Evolutionary conservation across 2,329 filamentous ascomycete genomes (phyloP), one percentile per base, ranked within the genome.

Genomic region (Capronia americana): DNA sequence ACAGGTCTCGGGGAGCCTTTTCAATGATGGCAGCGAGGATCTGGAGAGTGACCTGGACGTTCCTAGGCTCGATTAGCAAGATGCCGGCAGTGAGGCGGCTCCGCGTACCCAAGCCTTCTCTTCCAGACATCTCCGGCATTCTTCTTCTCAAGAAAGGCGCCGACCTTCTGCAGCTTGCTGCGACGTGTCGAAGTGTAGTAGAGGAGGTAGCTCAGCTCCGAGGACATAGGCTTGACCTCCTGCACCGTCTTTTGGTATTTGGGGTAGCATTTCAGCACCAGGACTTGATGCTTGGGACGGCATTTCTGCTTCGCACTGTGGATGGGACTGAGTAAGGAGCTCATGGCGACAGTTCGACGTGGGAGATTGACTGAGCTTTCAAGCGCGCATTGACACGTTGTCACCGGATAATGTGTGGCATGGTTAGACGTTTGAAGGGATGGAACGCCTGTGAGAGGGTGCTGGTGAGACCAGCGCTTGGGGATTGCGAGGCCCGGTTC

Each of bases 221-320:
- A 96, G 72, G 92, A 92, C 80, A 98, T 98, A 53, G 95, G 93
- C 81, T 94, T 96, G 76, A 97, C 92, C 75, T 97, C 92, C 77
- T 93, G 90, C 69, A 92, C 90, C 59, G 92, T 92, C 81, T 97
- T 98, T 71, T 92, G 92, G 70, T 92, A 93, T 73, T 91, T 90
- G 48, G 95, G 95, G 79, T 97, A 99, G 84, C 94, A 98, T 82
- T 97, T 97, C 71, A 97, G 87, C 72, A 97, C 90, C 68, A 98
- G 84, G 73, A 97, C 92, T 85, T 98, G 94, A 82, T 99, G 95
- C 84, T 97, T 98, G 30, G 95, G 94, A 67, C 94, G 92, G 79
- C 83, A 85, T 73, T 83, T 84, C 77, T 88, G 85, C 70, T 86
- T 84, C 72, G 86, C 80, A 68, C 84, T 80, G 75, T 87, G 81